Percentiles rank a stretch among this genome's conserved stretches.
phyloP scores from a whole-genome alignment of 768 basidiomycete genomes.

The Scleroderma bovista region DNA sequence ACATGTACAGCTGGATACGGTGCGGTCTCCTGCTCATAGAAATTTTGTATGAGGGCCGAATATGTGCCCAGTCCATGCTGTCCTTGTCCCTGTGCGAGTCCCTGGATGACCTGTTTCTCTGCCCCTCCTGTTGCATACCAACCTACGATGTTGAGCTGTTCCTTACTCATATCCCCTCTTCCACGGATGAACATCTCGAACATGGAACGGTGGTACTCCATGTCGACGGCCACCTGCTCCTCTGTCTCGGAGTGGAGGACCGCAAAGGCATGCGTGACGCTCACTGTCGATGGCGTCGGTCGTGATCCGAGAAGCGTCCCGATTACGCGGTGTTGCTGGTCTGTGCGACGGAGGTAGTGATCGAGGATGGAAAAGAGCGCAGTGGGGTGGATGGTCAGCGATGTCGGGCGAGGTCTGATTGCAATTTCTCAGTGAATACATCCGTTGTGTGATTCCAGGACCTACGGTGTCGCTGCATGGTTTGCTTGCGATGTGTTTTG shows the following conservation, averaged over 20 bases:
- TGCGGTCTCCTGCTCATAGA: slow-evolving; percentile 88
- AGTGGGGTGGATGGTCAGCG: slow-evolving; percentile 83
- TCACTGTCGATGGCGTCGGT: slow-evolving; percentile 52
- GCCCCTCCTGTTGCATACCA: slow-evolving; percentile 83
- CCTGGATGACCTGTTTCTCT: slow-evolving; percentile 52
- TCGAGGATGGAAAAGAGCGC: slow-evolving; percentile 94
- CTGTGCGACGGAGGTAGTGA: slow-evolving; percentile 87
- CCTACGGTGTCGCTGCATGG: slow-evolving; percentile 32
- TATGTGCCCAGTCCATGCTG: slow-evolving; percentile 67
- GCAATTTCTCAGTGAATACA: not conserved
- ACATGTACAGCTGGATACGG: slow-evolving; percentile 89
- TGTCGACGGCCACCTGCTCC: slow-evolving; percentile 93
- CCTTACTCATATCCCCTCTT: slow-evolving; percentile 52
- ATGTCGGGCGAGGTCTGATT: slow-evolving; percentile 60
- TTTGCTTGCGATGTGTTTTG: slow-evolving; percentile 28
- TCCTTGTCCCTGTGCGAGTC: slow-evolving; percentile 78
- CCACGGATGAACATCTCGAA: slow-evolving; percentile 69
- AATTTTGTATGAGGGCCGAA: slow-evolving; percentile 96
- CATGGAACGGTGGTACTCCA: slow-evolving; percentile 93
- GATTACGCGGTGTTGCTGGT: slow-evolving; percentile 83
- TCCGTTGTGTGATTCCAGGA: not conserved
- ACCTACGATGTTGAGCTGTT: slow-evolving; percentile 88
- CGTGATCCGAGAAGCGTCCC: slow-evolving; percentile 90
- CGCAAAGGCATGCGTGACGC: slow-evolving; percentile 82
- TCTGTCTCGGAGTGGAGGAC: slow-evolving; percentile 89